Evolutionary conservation across 345 rosid genomes (phyloP), one percentile per base, ranked within the genome.

Genomic region (Balakata baccata): DNA sequence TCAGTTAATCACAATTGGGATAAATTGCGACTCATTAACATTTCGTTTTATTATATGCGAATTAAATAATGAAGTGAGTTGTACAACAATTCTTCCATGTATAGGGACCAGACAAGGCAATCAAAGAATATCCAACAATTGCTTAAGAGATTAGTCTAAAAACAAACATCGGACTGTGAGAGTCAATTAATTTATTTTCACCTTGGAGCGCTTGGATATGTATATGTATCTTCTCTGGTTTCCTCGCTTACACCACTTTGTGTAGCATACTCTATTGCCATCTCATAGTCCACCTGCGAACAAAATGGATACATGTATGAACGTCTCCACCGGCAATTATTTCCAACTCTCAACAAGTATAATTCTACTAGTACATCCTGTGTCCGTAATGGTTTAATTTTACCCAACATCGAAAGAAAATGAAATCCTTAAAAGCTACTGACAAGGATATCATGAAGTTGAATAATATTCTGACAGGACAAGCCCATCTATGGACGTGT

Each of bases 251-350:
- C 97, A 70, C 97, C 97, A 52, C 92, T 92, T 61, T 94, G 97
- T 1, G 94, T 92, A 5, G 98, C 98, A 64, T 92, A 94, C 82
- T 92, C 98, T 80, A 94, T 70, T 56, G 97, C 98, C 99, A 94
- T 90, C 83, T 94, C 96, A 75, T 94, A 87, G 79, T 94, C 98
- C 77, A 94, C 99, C 99, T 92, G 96, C 82, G 85, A 77, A 74
- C n/a, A 68, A 43, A 69, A 57, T 3, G 11, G 4, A 38, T 34
- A n/a, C 39, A 22, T 16, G 11, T n/a, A 58, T 59, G 9, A 60
- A 68, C 22, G 37, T 6, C 6, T 56, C 45, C 20, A 11, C 67
- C 41, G 4, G 34, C 76, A 52, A 38, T 51, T 51, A 18, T 57
- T 69, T 29, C 53, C 53, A 50, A 50, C 53, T n/a, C n/a, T n/a